Evolutionary conservation across 352 stramenopile species (phyloP).

Genomic region (Phytophthora podocarpi): DNA sequence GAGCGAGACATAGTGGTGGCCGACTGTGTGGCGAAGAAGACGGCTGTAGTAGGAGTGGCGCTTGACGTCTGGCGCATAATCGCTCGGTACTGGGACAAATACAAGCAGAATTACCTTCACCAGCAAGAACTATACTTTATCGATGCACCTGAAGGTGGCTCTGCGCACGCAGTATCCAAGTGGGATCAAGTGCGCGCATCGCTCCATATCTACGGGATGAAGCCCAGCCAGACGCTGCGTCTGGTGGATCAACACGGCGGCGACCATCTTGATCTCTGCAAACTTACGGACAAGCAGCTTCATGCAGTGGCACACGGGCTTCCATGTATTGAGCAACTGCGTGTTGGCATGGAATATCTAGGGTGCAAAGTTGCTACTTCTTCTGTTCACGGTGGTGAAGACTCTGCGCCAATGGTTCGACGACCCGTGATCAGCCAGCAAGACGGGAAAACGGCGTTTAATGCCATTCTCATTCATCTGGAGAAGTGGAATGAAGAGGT

Average conservation of each 20-base stretch:
- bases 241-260: slow-evolving; percentile 29
- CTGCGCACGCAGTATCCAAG: slow-evolving; percentile 20
- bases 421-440: slow-evolving; percentile 56
- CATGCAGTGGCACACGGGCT: slow-evolving; percentile 22
- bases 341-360: slow-evolving; percentile 48
- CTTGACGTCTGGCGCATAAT: slow-evolving; percentile 67
- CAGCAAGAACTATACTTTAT: slow-evolving; percentile 65
- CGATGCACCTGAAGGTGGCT: slow-evolving; percentile 17
- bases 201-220: slow-evolving; percentile 64
- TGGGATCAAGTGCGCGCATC: slow-evolving; percentile 43
- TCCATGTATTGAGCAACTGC: slow-evolving; percentile 32
- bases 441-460: slow-evolving; percentile 74
- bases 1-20: slow-evolving; percentile 44
- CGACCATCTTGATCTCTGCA: background rate
- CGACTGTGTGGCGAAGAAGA: slow-evolving; percentile 45
- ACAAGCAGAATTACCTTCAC: slow-evolving; percentile 72
- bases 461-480: slow-evolving; percentile 63
- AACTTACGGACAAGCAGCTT: slow-evolving; percentile 37
- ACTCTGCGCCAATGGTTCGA: slow-evolving; percentile 5
- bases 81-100: slow-evolving; percentile 57
- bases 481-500: slow-evolving; percentile 53
- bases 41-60: slow-evolving; percentile 45
- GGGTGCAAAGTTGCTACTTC: background rate
- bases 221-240: slow-evolving; percentile 38
- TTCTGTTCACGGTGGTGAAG: background rate